These are phyloP conservation scores for Datisca glomerata DNA, from an alignment of 306 rosid species.

Conservation along the genomic window DNA sequence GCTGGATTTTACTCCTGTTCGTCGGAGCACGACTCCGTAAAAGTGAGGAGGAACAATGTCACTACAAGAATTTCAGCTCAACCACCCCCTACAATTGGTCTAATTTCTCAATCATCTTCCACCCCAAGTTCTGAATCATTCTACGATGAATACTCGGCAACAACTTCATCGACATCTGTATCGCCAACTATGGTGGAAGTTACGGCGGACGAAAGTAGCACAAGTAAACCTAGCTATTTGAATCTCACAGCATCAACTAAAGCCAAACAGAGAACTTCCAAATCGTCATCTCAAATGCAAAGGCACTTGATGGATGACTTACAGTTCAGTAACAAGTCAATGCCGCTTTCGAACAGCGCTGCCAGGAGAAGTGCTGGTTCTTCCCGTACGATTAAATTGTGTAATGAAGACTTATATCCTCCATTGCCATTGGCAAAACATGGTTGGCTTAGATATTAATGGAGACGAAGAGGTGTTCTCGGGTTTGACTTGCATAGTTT, in stretches of 20 bases:
- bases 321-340: constrained; percentile 21
- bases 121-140: constrained; percentile 44
- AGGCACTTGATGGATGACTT: constrained; percentile 34
- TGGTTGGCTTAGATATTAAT: no score
- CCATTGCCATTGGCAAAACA: no score
- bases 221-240: constrained; percentile 45
- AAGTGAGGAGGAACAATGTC: constrained; percentile 39
- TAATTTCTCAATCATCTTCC: constrained; percentile 44
- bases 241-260: constrained; percentile 49
- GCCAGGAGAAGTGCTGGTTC: no score
- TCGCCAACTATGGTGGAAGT: constrained; percentile 28
- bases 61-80: constrained; percentile 42
- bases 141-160: constrained; percentile 39
- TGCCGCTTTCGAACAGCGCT: no score
- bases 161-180: constrained; percentile 35
- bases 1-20: constrained; percentile 19
- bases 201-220: constrained; percentile 15
- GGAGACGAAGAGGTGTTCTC: no score
- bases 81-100: constrained; percentile 24
- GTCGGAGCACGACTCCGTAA: constrained; percentile 22
- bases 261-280: constrained; percentile 42
- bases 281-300: constrained; percentile 28
- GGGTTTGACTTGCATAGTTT: no score
- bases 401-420: no score
- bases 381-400: no score